Percentiles rank a stretch among this genome's conserved stretches.
Evolutionary conservation across 768 basidiomycete species (phyloP).

Genomic region (Solioccasus polychromus): DNA sequence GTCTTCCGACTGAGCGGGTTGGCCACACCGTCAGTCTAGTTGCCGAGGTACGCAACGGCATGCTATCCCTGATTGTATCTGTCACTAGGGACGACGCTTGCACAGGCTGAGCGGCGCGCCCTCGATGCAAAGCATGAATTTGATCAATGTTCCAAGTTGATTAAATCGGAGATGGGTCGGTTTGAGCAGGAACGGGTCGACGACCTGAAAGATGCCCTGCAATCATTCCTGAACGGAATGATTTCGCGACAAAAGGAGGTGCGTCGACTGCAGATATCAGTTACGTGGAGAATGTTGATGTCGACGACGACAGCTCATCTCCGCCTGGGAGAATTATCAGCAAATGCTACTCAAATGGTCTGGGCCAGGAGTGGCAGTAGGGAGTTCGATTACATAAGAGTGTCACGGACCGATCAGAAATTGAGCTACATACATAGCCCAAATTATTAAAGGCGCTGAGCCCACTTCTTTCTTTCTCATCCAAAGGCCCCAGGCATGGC

Average conservation of each 20-base stretch:
- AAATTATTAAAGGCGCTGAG: too few relatives aligned
- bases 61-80: neutral
- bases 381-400: slow-evolving; percentile 11
- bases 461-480: too few relatives aligned
- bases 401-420: slow-evolving; percentile 15
- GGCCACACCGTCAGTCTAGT: slow-evolving; percentile 76
- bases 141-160: slow-evolving; percentile 81
- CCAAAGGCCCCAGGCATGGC: too few relatives aligned
- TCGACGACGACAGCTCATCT: slow-evolving; percentile 62
- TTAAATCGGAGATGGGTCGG: slow-evolving; percentile 84
- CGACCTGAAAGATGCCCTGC: slow-evolving; percentile 85
- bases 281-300: neutral
- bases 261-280: slow-evolving; percentile 12
- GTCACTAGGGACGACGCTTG: neutral
- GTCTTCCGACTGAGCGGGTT: slow-evolving; percentile 64
- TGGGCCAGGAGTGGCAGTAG: neutral
- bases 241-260: slow-evolving; percentile 81
- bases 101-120: slow-evolving; percentile 79
- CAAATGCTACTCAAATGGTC: slow-evolving; percentile 53
- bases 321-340: slow-evolving; percentile 81
- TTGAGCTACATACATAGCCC: neutral
- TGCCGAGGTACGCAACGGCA: slow-evolving; percentile 57
- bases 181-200: slow-evolving; percentile 93
- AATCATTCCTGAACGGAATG: slow-evolving; percentile 85
- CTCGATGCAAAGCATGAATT: slow-evolving; percentile 85